phyloP scores from a whole-genome alignment of 2,329 filamentous ascomycete species.

The Trichoderma pleuroti region DNA sequence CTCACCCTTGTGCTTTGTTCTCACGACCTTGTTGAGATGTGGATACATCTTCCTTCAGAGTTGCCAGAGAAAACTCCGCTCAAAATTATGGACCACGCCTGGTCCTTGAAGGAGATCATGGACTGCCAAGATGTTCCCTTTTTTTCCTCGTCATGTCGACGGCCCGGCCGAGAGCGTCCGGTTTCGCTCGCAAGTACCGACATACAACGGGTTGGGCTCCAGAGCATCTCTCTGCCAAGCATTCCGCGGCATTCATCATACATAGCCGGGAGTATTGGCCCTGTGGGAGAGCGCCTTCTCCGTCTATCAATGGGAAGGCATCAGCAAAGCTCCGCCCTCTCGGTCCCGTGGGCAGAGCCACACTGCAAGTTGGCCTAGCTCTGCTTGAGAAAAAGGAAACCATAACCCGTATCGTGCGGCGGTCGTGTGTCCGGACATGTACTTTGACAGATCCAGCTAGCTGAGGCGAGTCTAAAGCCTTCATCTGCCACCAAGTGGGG shows the following conservation, averaged over 20 bases:
- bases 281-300: background rate
- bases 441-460: slow-evolving; percentile 7
- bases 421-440: background rate
- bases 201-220: background rate
- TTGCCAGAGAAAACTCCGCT: slow-evolving; percentile 8
- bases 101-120: slow-evolving; percentile 16
- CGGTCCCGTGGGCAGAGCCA: background rate
- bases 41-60: slow-evolving; percentile 1
- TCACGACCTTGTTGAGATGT: background rate
- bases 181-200: background rate
- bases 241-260: background rate
- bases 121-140: slow-evolving; percentile 2
- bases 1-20: background rate
- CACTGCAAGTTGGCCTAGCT: background rate
- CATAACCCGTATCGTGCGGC: background rate
- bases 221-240: background rate
- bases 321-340: background rate
- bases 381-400: background rate
- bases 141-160: background rate
- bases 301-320: background rate
- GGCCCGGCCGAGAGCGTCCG: background rate
- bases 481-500: slow-evolving; percentile 8
- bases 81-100: slow-evolving; percentile 1
- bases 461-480: background rate
- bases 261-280: background rate